Conservation (phyloP, 495 filamentous ascomycete species). For the Apodospora peruviana region DNA sequence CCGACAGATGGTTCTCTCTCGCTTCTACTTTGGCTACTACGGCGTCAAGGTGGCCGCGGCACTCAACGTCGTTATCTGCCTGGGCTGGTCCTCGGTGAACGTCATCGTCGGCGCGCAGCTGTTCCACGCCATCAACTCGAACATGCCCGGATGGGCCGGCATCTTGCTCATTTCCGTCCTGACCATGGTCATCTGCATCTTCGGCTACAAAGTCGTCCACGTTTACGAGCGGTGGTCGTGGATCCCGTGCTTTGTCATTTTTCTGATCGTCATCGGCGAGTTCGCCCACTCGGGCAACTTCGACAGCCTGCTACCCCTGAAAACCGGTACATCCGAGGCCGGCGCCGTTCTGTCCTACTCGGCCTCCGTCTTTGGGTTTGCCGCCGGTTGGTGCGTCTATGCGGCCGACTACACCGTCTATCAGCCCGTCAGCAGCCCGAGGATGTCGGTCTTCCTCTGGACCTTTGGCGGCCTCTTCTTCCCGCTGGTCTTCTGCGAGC, state of each 20-base stretch:
- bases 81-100: slow-evolving; percentile 74
- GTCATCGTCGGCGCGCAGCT: slow-evolving; percentile 80
- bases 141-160: slow-evolving; percentile 68
- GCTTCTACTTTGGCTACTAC: slow-evolving; percentile 75
- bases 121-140: slow-evolving; percentile 65
- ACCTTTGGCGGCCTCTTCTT: slow-evolving; percentile 66
- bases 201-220: slow-evolving; percentile 81
- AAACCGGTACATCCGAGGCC: slow-evolving; percentile 54
- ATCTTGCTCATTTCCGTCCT: slow-evolving; percentile 70
- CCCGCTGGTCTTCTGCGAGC: slow-evolving; percentile 70
- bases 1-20: slow-evolving; percentile 80
- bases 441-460: slow-evolving; percentile 59
- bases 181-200: slow-evolving; percentile 66
- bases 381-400: slow-evolving; percentile 74
- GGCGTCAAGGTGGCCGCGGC: slow-evolving; percentile 57
- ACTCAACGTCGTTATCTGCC: slow-evolving; percentile 71
- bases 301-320: slow-evolving; percentile 57
- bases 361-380: slow-evolving; percentile 70
- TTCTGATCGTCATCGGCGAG: slow-evolving; percentile 66
- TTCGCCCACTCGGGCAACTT: slow-evolving; percentile 76
- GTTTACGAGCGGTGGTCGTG: slow-evolving; percentile 73
- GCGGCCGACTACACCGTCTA: slow-evolving; percentile 80
- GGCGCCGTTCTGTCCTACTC: slow-evolving; percentile 67
- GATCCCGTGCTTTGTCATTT: slow-evolving; percentile 73
- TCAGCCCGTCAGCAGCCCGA: slow-evolving; percentile 55